These are phyloP conservation scores for Datura wrightii DNA, from an alignment of 257 asterid genomes.

Conservation along the genomic window DNA sequence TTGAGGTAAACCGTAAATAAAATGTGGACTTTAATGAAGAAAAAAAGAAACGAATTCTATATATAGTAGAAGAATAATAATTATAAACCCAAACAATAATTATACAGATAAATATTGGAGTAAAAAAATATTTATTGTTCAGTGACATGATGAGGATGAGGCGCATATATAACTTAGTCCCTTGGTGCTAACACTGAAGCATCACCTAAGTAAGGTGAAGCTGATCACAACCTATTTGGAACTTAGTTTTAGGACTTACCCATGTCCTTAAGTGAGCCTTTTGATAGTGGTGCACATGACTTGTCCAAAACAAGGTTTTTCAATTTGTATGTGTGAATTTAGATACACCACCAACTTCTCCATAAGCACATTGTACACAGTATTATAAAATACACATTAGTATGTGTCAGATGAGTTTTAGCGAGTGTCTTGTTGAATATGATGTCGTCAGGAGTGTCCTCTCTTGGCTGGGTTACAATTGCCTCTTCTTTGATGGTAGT, in stretches of 20 bases:
- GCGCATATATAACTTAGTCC: neutral
- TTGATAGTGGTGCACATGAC: neutral
- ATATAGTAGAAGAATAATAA: neutral
- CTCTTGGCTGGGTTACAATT: neutral
- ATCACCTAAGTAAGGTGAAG: neutral
- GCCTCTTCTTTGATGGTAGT: neutral
- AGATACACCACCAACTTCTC: too few relatives aligned
- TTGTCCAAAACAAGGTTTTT: too few relatives aligned
- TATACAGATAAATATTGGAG: too few relatives aligned
- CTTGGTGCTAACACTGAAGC: neutral
- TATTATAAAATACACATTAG: too few relatives aligned
- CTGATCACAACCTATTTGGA: neutral
- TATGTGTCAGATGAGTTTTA: neutral
- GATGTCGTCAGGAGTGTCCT: neutral
- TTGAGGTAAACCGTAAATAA: neutral
- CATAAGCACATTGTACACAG: too few relatives aligned
- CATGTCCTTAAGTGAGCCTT: neutral
- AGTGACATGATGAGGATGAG: neutral
- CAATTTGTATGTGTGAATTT: too few relatives aligned
- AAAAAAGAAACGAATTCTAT: too few relatives aligned
- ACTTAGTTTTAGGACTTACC: neutral
- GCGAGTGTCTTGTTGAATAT: neutral
- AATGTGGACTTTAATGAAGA: neutral
- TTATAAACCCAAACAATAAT: too few relatives aligned
- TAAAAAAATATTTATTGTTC: neutral